Percentiles rank a stretch among this genome's conserved stretches.
phyloP scores from a whole-genome alignment of 2,329 filamentous ascomycete genomes.

The Sclerotinia minor region DNA sequence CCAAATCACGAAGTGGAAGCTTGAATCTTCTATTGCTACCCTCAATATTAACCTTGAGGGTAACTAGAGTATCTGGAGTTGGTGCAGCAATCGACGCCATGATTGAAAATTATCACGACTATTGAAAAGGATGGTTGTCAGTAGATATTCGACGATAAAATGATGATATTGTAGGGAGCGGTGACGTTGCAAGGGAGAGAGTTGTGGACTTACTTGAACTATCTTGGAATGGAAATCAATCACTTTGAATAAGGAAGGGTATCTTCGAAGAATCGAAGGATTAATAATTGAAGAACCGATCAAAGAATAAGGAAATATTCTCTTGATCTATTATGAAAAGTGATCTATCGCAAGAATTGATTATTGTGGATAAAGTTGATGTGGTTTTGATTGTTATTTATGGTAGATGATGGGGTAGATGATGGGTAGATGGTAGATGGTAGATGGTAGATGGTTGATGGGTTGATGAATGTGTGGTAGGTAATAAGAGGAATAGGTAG shows the following conservation, averaged over 20 bases:
- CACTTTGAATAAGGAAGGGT: background rate
- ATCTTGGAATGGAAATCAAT: background rate
- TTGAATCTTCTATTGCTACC: slow-evolving; percentile 81
- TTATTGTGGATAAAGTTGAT: background rate
- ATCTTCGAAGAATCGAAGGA: slow-evolving; percentile 10
- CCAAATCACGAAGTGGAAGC: slow-evolving; percentile 82
- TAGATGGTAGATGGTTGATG: too few relatives aligned
- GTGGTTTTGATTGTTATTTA: background rate
- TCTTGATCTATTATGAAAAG: slow-evolving; percentile 5
- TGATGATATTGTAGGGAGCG: background rate
- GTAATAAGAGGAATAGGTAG: background rate
- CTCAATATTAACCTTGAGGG: slow-evolving; percentile 80
- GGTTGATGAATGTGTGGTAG: background rate
- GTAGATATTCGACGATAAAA: background rate
- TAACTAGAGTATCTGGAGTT: slow-evolving; percentile 70
- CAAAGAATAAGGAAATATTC: background rate
- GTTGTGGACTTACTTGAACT: background rate
- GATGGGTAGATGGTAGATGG: background rate
- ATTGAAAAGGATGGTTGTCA: background rate
- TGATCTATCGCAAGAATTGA: background rate
- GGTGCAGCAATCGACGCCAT: slow-evolving; percentile 40
- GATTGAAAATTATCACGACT: slow-evolving; percentile 26
- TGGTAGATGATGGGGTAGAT: slow-evolving; percentile 9
- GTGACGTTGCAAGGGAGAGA: background rate
- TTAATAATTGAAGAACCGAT: slow-evolving; percentile 6